Base-by-base conservation (phyloP, 805 yeast genomes). In the Kodamaea restingae region DNA sequence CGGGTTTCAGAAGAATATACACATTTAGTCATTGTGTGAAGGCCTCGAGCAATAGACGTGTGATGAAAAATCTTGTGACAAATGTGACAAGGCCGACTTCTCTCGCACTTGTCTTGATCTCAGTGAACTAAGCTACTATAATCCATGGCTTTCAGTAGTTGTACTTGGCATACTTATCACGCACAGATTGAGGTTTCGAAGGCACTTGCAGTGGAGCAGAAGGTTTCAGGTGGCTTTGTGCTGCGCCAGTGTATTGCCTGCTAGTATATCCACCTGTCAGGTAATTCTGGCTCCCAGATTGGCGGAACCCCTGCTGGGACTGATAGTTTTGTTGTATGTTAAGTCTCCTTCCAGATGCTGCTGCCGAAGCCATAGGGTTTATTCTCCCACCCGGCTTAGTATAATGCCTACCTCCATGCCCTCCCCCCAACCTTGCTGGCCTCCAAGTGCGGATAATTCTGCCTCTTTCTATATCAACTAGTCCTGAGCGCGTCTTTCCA, bases 381-480 rank as follows among this genome's bases (percentile, higher is more conserved):
- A 48, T 47, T 21, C 47, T 38, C 4, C 47, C 41, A 26, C 53
- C 56, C 3, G 62, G 55, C 43, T 59, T 65, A 2, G 78, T 70
- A 52, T 80, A 80, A 36, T 80, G 78, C 40, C 93, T 68, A 1
- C 96, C 96, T 3, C 97, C 97, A n/a, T 85, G 60, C 0, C 97
- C 97, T 3, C 97, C 97, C 1, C 96, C 96, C 2, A 91, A 65
- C 42, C 91, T 58, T 49, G 84, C 56, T 0, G 95, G 93, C 40
- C 70, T 73, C 84, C 90, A 85, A 47, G 71, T 75, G 40, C 81
- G 73, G 11, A 75, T 73, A 1, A 78, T 58, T 33, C 93, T 62
- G 2, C 88, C 84, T 42, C 91, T 58, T 53, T 84, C 93, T 34
- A 77, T 72, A 52, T 85, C 95, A 1, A 81, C 84, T n/a, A 83